Percentiles rank a stretch among this genome's conserved stretches.
Evolutionary conservation across 176 grass and related monocot species (phyloP).

Genomic region (Saccharum officinarum): DNA sequence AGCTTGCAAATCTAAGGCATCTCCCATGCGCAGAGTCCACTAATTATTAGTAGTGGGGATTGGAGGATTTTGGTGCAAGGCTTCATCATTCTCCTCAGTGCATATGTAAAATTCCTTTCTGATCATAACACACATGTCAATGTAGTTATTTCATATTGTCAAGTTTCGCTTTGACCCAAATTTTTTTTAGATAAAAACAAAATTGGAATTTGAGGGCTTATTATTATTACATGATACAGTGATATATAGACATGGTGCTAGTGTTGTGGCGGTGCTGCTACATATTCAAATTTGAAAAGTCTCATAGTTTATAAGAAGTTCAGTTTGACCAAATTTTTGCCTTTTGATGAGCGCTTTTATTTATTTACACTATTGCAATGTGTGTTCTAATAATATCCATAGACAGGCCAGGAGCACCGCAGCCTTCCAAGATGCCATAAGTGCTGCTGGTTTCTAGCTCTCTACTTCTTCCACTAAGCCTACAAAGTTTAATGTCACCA

Average conservation of each 20-base stretch:
- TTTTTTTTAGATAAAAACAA: background rate
- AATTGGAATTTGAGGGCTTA: background rate
- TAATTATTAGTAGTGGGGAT: slow-evolving; percentile 17
- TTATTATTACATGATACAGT: slow-evolving; percentile 21
- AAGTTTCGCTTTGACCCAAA: slow-evolving; percentile 8
- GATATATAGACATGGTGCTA: background rate
- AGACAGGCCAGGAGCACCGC: slow-evolving; percentile 43
- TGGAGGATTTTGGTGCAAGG: slow-evolving; percentile 43
- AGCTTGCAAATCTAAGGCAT: slow-evolving; percentile 46
- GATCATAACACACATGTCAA: background rate
- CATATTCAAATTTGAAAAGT: slow-evolving; percentile 13
- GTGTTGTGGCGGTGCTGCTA: background rate
- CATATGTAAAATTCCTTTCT: slow-evolving; percentile 25
- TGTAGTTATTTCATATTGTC: background rate
- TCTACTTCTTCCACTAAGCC: slow-evolving; percentile 55
- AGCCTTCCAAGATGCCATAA: slow-evolving; percentile 53
- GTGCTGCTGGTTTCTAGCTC: slow-evolving; percentile 50
- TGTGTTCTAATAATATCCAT: slow-evolving; percentile 57
- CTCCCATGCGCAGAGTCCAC: slow-evolving; percentile 40
- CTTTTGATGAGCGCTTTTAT: slow-evolving; percentile 23
- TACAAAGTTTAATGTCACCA: slow-evolving; percentile 55
- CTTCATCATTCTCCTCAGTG: slow-evolving; percentile 39
- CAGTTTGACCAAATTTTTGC: slow-evolving; percentile 42
- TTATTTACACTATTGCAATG: slow-evolving; percentile 38
- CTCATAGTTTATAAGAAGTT: slow-evolving; percentile 2